A percentile compares a stretch with the other conserved stretches of the same genome.
Conservation (phyloP, 306 rosid genomes). For the Acmispon strigosus region DNA sequence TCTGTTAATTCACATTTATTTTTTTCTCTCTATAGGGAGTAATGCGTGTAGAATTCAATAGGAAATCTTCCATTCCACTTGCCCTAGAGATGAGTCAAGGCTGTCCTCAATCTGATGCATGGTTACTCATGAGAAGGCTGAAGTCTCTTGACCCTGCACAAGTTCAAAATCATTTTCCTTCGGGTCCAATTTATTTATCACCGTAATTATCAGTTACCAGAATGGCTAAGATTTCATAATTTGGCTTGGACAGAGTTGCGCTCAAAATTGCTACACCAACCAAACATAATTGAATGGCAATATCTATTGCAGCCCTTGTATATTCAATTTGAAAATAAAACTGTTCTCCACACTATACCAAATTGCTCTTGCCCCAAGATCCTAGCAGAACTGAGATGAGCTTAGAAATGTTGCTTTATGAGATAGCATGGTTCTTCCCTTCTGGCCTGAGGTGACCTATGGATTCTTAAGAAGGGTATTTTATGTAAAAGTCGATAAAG, state of each 20-base stretch:
- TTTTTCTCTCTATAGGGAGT: slow-evolving; percentile 48
- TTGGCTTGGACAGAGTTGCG: not conserved
- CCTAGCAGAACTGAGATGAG: not conserved
- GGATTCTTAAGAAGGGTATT: not conserved
- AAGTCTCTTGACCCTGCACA: slow-evolving; percentile 28
- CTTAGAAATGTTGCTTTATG: not conserved
- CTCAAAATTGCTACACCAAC: slow-evolving; percentile 1
- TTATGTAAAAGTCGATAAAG: not conserved
- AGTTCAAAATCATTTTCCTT: slow-evolving; percentile 14
- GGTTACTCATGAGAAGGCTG: slow-evolving; percentile 71
- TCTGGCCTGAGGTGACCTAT: not conserved
- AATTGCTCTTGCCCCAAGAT: not conserved
- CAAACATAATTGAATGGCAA: not conserved
- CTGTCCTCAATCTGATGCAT: slow-evolving; percentile 61
- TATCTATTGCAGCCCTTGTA: not conserved
- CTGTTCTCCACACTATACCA: not conserved
- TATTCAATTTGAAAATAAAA: not conserved
- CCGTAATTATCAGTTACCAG: slow-evolving; percentile 31
- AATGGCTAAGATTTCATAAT: not conserved
- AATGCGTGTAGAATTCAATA: slow-evolving; percentile 63
- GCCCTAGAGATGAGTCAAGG: slow-evolving; percentile 79
- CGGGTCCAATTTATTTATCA: slow-evolving; percentile 46
- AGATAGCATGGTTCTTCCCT: not conserved
- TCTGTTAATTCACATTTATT: slow-evolving; percentile 5
- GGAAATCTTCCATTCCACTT: slow-evolving; percentile 43